Conservation (phyloP, 2,329 filamentous ascomycete genomes). For the Tympanopsis confertula region DNA sequence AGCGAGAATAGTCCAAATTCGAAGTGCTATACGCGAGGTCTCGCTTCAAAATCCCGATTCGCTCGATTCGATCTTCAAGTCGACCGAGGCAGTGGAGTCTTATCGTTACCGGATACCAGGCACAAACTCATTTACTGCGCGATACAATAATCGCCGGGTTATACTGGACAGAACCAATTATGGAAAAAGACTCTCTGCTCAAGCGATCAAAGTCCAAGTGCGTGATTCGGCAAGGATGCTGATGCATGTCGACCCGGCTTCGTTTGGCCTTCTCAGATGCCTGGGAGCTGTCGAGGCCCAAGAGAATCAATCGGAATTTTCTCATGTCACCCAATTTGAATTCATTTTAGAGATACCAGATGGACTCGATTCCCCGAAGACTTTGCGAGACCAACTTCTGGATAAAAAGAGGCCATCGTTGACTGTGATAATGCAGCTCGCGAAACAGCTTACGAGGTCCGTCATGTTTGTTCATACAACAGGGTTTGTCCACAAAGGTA, state of each 20-base stretch:
- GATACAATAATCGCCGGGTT: background rate
- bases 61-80: background rate
- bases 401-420: background rate
- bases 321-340: background rate
- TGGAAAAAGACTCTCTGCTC: background rate
- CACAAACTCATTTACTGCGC: background rate
- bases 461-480: slow-evolving; percentile 23
- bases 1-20: background rate
- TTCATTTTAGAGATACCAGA: background rate
- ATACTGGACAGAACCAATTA: background rate
- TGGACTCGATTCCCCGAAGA: background rate
- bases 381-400: background rate
- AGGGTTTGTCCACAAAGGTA: slow-evolving; percentile 31
- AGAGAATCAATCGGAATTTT: too few relatives aligned
- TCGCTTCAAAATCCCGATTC: background rate
- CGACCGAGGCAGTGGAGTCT: background rate
- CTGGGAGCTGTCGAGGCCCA: too few relatives aligned
- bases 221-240: background rate
- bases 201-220: background rate
- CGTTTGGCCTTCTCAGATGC: background rate
- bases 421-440: background rate
- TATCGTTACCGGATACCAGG: background rate
- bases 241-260: background rate
- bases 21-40: background rate
- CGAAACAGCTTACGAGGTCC: slow-evolving; percentile 7